phyloP scores from a whole-genome alignment of 768 basidiomycete species.

The Tulasnella sp. region DNA sequence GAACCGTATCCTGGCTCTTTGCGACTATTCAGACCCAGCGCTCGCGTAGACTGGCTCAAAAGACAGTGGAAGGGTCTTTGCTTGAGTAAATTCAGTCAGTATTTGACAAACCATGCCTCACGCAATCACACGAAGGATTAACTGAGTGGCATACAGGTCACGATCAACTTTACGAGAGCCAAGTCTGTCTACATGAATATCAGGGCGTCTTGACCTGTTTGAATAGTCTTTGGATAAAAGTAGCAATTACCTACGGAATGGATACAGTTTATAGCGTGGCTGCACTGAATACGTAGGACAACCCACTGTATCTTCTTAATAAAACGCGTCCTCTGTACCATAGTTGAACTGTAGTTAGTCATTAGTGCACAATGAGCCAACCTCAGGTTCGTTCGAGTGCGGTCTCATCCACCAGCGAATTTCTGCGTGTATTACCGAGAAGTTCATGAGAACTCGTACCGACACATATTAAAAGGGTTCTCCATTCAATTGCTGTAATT shows the following conservation, averaged over 20 bases:
- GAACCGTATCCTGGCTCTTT: conserved; percentile 95
- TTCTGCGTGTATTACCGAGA: too few species aligned
- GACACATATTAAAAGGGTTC: too few species aligned
- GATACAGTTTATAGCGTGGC: too few species aligned
- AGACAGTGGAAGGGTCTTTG: conserved; percentile 85
- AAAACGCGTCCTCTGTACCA: too few species aligned
- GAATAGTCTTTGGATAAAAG: background rate
- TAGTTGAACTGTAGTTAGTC: too few species aligned
- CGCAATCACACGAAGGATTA: background rate
- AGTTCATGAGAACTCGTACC: too few species aligned
- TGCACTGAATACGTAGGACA: too few species aligned
- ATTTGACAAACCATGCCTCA: background rate
- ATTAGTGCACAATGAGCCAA: too few species aligned
- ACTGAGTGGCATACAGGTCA: conserved; percentile 52
- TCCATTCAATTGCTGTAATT: too few species aligned
- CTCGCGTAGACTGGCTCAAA: conserved; percentile 94
- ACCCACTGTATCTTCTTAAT: too few species aligned
- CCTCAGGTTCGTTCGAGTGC: too few species aligned
- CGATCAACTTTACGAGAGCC: conserved; percentile 75
- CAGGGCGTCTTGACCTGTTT: background rate
- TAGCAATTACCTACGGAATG: background rate
- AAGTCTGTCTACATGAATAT: conserved; percentile 81
- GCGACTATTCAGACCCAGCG: conserved; percentile 89
- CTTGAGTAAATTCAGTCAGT: conserved; percentile 79
- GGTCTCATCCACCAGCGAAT: too few species aligned